Evolutionary conservation across 148 eudicot species (phyloP).

Genomic region (Fagopyrum homotropicum): DNA sequence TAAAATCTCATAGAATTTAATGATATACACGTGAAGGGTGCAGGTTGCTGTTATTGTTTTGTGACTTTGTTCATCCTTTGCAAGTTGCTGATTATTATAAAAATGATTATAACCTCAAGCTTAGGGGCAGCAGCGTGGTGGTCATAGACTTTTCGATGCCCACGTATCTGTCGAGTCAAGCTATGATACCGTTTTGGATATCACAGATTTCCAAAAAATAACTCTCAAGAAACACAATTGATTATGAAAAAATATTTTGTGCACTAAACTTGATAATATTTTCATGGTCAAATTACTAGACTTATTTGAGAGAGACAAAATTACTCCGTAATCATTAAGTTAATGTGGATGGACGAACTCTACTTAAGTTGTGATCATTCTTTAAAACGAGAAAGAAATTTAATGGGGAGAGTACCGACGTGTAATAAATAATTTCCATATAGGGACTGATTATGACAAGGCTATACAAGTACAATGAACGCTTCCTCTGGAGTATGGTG

Average conservation of each 20-base stretch:
- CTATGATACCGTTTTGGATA: too few species aligned
- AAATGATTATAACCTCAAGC: too few species aligned
- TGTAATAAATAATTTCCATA: background rate
- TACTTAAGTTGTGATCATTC: background rate
- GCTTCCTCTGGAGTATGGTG: slow-evolving; percentile 2
- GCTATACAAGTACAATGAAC: slow-evolving; percentile 11
- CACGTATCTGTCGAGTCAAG: too few species aligned
- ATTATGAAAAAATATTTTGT: too few species aligned
- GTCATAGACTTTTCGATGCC: too few species aligned
- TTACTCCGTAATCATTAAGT: too few species aligned
- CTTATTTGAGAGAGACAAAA: too few species aligned
- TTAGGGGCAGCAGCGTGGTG: too few species aligned
- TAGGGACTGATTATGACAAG: slow-evolving; percentile 12
- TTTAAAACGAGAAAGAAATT: background rate
- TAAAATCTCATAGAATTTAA: background rate
- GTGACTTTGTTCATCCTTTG: background rate
- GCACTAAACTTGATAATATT: too few species aligned
- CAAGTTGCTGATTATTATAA: background rate
- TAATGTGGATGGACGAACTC: too few species aligned
- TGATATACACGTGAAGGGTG: slow-evolving; percentile 9
- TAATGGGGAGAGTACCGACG: background rate
- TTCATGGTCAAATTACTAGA: background rate
- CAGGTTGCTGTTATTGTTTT: slow-evolving; percentile 13
- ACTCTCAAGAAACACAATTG: too few species aligned
- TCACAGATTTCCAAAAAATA: too few species aligned